Evolutionary conservation across 1,284 basidiomycete species (phyloP).

Genomic region (Moesziomyces globuligerus): DNA sequence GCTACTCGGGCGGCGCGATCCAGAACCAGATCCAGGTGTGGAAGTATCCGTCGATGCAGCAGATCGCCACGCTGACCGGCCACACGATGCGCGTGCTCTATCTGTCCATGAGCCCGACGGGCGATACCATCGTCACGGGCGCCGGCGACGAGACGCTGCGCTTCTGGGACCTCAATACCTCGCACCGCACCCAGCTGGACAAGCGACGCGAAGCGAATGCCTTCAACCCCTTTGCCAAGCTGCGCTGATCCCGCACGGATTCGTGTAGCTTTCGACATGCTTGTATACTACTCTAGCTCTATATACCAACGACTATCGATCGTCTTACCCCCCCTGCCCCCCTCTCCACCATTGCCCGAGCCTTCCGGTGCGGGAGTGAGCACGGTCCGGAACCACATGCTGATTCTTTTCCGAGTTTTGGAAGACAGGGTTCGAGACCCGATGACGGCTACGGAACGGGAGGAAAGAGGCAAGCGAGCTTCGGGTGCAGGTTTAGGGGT

Average conservation of each 20-base stretch:
- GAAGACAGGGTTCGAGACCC: too few species aligned
- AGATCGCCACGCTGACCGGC: constrained; percentile 88
- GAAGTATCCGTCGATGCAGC: constrained; percentile 82
- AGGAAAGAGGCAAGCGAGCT: too few species aligned
- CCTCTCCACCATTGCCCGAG: too few species aligned
- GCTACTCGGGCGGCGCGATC: constrained; percentile 89
- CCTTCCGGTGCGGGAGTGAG: too few species aligned
- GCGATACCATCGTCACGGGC: constrained; percentile 96
- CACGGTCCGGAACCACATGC: too few species aligned
- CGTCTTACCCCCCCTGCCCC: too few species aligned
- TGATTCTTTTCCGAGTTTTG: too few species aligned
- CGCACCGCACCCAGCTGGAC: constrained; percentile 40
- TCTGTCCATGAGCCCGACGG: constrained; percentile 94
- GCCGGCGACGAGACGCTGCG: constrained; percentile 94
- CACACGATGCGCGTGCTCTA: constrained; percentile 89
- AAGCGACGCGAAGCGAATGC: constrained; percentile 49
- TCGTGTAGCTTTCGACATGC: neutral
- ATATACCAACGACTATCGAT: constrained; percentile 4
- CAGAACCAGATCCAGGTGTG: constrained; percentile 99
- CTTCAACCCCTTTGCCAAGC: constrained; percentile 62
- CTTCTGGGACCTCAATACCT: constrained; percentile 77
- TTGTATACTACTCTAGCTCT: neutral
- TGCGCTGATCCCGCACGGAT: constrained; percentile 44
- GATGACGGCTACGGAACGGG: too few species aligned
- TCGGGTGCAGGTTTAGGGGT: too few species aligned